Evolutionary conservation across 768 basidiomycete genomes (phyloP), one percentile per base, ranked within the genome.

Genomic region (Floccularia luteovirens): DNA sequence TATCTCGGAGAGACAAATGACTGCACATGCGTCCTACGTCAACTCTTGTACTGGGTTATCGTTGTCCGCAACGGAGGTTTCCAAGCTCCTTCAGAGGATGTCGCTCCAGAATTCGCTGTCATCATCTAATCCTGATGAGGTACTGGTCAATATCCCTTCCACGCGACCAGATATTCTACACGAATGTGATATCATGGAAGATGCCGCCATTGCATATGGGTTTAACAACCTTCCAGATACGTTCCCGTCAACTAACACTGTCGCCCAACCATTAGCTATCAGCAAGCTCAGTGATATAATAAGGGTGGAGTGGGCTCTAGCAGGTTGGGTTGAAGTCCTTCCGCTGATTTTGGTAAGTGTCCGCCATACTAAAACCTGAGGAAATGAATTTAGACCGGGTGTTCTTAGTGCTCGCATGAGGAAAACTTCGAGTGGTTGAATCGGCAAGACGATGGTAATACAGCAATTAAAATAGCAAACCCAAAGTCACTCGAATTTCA

Each of bases 401-500:
- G 25, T 36, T 36, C 28, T 19, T 52, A 97, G 92, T 99, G 94
- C 64, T 97, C 94, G 8, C 91, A 92, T 53, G 94, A 97, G 61
- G 96, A 99, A 65, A 98, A 97, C 66, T 99, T 97, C 55, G 84
- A 79, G 36, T 92, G 81, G 70, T 71, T 99, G 46, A 96, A 96
- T 66, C 84, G 82, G 43, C 54, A 66, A 22, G 94, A 98, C 60
- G 84, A 89, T 48, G 80, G 81, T 28, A 75, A 75, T 24, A 74
- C 76, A 16, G 94, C 86, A 1, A 80, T 98, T 46, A 86, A 85
- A 51, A 90, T 98, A 45, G 91, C 87, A 43, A 99, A 99, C 63
- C 96, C 96, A 0, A 97, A 96, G 66, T 90, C 96, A 17, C 75
- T 90, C 48, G 96, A 98, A 60, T 98, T 96, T 65, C 96, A 99